Percentiles rank a stretch among this genome's conserved stretches.
Evolutionary conservation across 495 filamentous ascomycete species (phyloP).

Genomic region (Penicillium lagena): DNA sequence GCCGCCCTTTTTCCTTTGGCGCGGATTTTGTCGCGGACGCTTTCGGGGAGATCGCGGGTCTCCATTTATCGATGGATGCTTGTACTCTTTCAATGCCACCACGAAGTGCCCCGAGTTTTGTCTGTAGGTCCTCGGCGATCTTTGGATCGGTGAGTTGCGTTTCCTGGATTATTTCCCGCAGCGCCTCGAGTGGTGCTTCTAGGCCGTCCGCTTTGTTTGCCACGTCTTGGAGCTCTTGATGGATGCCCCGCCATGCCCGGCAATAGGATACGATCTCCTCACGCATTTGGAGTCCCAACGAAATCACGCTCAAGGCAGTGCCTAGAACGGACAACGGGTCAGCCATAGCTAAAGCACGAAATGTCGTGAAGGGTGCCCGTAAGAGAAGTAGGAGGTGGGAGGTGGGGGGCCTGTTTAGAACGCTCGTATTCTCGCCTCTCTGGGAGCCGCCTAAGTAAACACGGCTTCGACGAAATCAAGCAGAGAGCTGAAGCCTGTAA

Average conservation of each 20-base stretch:
- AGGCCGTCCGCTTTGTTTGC: constrained; percentile 2
- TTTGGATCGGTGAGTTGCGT: neutral
- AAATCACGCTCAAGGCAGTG: neutral
- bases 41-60: neutral
- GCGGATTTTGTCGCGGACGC: neutral
- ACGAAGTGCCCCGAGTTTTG: neutral
- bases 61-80: neutral
- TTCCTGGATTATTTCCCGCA: neutral
- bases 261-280: constrained; percentile 3
- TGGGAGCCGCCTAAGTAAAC: no score
- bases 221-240: constrained; percentile 1
- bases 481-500: no score
- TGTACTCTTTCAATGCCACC: neutral
- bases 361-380: no score
- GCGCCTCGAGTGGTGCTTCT: neutral
- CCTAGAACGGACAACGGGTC: neutral
- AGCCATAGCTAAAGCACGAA: neutral
- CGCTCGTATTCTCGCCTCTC: no score
- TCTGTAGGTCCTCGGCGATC: neutral
- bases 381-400: no score
- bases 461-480: no score
- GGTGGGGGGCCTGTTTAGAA: no score
- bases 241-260: neutral
- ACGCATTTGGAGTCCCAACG: constrained; percentile 1
- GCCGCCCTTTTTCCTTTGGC: neutral